Base-by-base conservation (phyloP, 2,329 filamentous ascomycete genomes). In the Hypoxylon sp. region DNA sequence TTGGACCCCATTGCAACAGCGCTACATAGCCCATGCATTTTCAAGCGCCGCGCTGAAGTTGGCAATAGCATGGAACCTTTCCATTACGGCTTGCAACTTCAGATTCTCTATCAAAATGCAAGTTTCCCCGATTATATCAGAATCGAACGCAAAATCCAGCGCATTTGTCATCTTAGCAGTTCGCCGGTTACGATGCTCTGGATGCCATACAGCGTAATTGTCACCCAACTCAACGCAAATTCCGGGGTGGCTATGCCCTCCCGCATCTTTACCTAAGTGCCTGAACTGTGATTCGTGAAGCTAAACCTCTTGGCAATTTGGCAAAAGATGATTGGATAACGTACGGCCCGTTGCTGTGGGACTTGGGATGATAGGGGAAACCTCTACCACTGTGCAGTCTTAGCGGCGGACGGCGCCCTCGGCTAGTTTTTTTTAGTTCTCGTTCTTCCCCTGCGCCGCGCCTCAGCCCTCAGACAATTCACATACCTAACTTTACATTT, bases 271-370 rank as follows among this genome's bases (percentile, higher is more conserved):
- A 69, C 50, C 54, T 39, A 53, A 35, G 42, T 52, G 35, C 50
- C 33, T 57, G 33, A 50, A 26, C 51, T 50, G n/a, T 63, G 58
- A 68, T 70, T 67, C 24, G 61, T 37, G 37, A 37, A 55, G 54
- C 39, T 48, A 53, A 35, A 10, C 13, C 10, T 42, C 66, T 70
- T 67, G 69, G 67, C 63, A 48, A 46, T 44, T 47, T 67, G 22
- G 44, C 44, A 50, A 50, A 26, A 54, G 33, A 51, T 50, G 44
- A 70, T 71, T 71, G 69, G 69, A 24, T 37, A 59, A 11, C 42
- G 63, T 71, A 71, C 66, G 67, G 56, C 19, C 51, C 44, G 39
- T 58, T 60, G 56, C 17, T 44, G 66, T 67, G 60, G 69, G 50
- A 65, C 60, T 42, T 58, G 19, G 59, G 17, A 44, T 44, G 35